These are phyloP conservation scores for Actinidia polygama DNA, from an alignment of 179 eudicot species.

Conservation along the genomic window DNA sequence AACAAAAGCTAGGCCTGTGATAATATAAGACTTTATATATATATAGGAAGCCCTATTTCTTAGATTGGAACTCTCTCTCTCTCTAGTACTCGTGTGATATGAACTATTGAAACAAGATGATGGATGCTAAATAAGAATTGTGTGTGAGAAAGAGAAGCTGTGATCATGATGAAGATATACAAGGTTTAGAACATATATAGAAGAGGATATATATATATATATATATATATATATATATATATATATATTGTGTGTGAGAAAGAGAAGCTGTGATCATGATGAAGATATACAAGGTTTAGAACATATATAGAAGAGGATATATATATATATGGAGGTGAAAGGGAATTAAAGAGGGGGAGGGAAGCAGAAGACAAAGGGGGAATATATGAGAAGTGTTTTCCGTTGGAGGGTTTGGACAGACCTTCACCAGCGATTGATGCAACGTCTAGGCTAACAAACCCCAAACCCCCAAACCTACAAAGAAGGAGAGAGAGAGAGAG, in stretches of 20 bases:
- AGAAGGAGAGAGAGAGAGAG: slow-evolving; percentile 23
- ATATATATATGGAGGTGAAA: not conserved
- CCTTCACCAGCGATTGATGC: slow-evolving; percentile 55
- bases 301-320: not conserved
- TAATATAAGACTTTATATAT: not conserved
- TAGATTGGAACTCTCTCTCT: not conserved
- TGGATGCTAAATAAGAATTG: too few relatives aligned
- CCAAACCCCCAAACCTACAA: not conserved
- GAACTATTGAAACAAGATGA: too few relatives aligned
- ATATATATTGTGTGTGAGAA: too few relatives aligned
- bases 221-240: too few relatives aligned
- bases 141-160: too few relatives aligned
- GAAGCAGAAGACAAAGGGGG: too few relatives aligned
- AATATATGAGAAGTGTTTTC: slow-evolving; percentile 41
- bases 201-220: not conserved
- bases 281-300: not conserved
- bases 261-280: too few relatives aligned
- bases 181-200: not conserved
- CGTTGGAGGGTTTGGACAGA: slow-evolving; percentile 58
- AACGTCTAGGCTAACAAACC: slow-evolving; percentile 68
- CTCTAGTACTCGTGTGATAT: too few relatives aligned
- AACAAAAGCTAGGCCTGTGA: not conserved
- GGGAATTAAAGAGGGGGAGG: not conserved
- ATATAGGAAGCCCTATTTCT: not conserved
- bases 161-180: not conserved